These are phyloP conservation scores for Crepidotus sp. DNA, from an alignment of 1,284 basidiomycete species.

Conservation along the genomic window DNA sequence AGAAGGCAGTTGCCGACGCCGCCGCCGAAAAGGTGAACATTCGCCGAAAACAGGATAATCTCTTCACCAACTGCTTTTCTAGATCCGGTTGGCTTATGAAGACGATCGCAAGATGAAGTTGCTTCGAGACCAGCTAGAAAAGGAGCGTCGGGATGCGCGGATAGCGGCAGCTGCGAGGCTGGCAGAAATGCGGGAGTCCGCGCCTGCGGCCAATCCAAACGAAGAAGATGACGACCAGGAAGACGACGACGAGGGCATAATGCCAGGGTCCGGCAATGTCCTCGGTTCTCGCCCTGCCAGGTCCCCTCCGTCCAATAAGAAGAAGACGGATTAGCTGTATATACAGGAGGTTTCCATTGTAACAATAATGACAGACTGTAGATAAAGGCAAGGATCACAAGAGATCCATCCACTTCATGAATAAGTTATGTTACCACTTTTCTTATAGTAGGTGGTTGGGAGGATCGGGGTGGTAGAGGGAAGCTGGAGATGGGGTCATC, in stretches of 20 bases:
- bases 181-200: slow-evolving; percentile 21
- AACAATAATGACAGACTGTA: slow-evolving; percentile 14
- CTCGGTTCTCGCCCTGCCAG: slow-evolving; percentile 16
- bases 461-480: slow-evolving; percentile 7
- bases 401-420: slow-evolving; percentile 8
- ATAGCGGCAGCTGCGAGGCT: slow-evolving; percentile 16
- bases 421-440: slow-evolving; percentile 14
- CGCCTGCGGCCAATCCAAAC: slow-evolving; percentile 10
- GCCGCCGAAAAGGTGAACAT: slow-evolving; percentile 50
- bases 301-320: slow-evolving; percentile 10
- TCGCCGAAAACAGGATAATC: too few relatives aligned
- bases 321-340: slow-evolving; percentile 14
- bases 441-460: slow-evolving; percentile 4
- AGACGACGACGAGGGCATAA: slow-evolving; percentile 14
- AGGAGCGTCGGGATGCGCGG: slow-evolving; percentile 31
- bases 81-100: slow-evolving; percentile 67
- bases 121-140: slow-evolving; percentile 49
- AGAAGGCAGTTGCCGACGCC: slow-evolving; percentile 47
- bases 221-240: slow-evolving; percentile 13
- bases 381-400: not conserved
- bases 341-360: not conserved
- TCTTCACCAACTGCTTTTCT: not conserved
- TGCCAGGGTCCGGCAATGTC: slow-evolving; percentile 27
- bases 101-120: slow-evolving; percentile 59
- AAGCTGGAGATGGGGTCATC: slow-evolving; percentile 12